Conservation (phyloP, 2,329 filamentous ascomycete species). For the Ophiobolus disseminans region DNA sequence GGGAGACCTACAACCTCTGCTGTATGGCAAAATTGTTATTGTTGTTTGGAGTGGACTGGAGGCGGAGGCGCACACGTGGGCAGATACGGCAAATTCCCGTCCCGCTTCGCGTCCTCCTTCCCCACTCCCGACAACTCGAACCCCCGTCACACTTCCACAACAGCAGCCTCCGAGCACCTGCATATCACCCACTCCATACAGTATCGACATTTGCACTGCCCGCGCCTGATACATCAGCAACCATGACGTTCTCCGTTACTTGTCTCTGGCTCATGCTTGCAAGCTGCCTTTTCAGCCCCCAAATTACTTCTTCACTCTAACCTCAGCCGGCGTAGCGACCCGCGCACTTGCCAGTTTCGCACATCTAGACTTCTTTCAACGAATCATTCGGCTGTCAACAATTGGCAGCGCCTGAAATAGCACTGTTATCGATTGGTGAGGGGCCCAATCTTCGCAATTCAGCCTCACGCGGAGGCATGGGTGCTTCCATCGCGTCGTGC, state of each 20-base stretch:
- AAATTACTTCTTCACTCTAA: conserved; percentile 14
- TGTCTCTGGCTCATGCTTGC: background rate
- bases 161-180: background rate
- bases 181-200: background rate
- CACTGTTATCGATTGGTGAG: conserved; percentile 2
- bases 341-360: background rate
- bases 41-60: too few relatives aligned
- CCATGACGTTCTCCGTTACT: background rate
- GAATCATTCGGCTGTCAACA: conserved; percentile 7
- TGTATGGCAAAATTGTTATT: too few relatives aligned
- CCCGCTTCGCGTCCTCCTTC: background rate
- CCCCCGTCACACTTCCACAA: background rate
- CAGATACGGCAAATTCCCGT: background rate
- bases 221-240: background rate
- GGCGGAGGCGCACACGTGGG: background rate
- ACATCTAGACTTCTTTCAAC: conserved; percentile 7
- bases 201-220: background rate
- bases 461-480: conserved; percentile 7
- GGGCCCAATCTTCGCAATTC: conserved; percentile 1
- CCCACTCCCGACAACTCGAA: too few relatives aligned
- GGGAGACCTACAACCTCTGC: too few relatives aligned
- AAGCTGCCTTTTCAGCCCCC: conserved; percentile 9
- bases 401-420: conserved; percentile 12
- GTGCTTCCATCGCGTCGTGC: background rate
- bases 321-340: conserved; percentile 13